Evolutionary conservation across 1,284 basidiomycete genomes (phyloP), one percentile per base, ranked within the genome.

Genomic region (Volvariella surrecta): DNA sequence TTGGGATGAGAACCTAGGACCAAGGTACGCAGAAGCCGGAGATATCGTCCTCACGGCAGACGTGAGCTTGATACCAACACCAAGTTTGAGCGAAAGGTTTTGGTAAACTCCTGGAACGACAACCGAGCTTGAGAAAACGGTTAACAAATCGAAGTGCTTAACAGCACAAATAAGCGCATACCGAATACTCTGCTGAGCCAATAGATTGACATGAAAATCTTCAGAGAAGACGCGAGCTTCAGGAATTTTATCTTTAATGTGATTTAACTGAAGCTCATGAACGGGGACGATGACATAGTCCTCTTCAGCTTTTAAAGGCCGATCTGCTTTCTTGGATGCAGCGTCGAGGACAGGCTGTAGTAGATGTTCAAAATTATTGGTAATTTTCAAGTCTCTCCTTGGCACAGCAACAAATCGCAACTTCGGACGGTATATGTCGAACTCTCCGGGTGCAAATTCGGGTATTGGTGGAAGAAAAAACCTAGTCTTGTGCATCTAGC

Each of bases 41-140:
- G 72, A 74, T 32, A 76, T 74, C 1, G 72, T 73, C 45, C 73
- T 69, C n/a, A 74, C 61, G 6, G 71, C 71, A 11, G 70, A 73
- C 2, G 73, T 76, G 18, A 76, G 62, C 47, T 71, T 74, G 46
- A 75, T 64, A 6, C 73, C 73, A 34, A 74, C 63, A 7, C 63
- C 68, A 1, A 74, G 60, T 48, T 75, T 76, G 39, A 75, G 64
- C 3, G 68, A 69, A 3, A 70, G 56, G 18, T 59, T 56, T 21
- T 47, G 54, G 48, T 67, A 67, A 7, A 61, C 64, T 39, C 60
- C 61, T 8, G 72, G 71, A 30, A 74, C 60, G 24, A 73, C 54
- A 16, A 76, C 66, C 16, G 72, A 74, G 21, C 73, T 73, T 28
- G 22, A n/a, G 19, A 15, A 16, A 13, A 34, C n/a, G n/a, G 35